phyloP scores from a whole-genome alignment of 1,284 basidiomycete species.

The Caloboletus firmus region DNA sequence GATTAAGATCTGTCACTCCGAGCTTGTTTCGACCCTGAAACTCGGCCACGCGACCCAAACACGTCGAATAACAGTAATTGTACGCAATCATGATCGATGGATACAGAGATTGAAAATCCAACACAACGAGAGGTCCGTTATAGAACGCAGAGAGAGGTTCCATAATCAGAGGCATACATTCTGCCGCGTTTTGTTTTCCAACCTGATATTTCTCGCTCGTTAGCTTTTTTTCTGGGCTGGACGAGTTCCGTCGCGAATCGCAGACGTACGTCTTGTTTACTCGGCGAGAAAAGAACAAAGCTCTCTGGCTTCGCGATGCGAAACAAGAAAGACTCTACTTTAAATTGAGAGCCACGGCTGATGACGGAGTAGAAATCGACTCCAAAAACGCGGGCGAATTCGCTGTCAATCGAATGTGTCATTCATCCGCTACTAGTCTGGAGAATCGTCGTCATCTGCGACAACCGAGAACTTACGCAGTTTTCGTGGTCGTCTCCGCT shows the following conservation, averaged over 20 bases:
- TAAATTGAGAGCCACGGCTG: conserved; percentile 94
- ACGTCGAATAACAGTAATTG: conserved; percentile 97
- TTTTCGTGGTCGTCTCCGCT: conserved; percentile 83
- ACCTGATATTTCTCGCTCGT: conserved; percentile 52
- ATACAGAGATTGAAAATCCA: conserved; percentile 96
- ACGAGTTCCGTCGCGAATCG: not conserved
- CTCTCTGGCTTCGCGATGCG: conserved; percentile 97
- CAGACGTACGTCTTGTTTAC: conserved; percentile 73
- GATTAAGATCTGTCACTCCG: conserved; percentile 77
- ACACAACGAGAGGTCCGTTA: conserved; percentile 65
- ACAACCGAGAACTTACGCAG: conserved; percentile 58
- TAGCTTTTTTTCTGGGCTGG: not conserved
- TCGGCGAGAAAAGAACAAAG: conserved; percentile 86
- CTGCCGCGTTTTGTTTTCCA: conserved; percentile 94
- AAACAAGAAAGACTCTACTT: conserved; percentile 98
- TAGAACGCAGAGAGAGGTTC: conserved; percentile 94
- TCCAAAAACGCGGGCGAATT: conserved; percentile 95
- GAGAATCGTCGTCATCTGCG: not conserved
- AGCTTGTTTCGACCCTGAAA: conserved; percentile 91
- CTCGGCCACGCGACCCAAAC: conserved; percentile 81
- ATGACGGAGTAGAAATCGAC: conserved; percentile 97
- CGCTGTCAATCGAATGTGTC: conserved; percentile 47
- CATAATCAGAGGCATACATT: conserved; percentile 92
- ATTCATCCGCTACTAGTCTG: not conserved
- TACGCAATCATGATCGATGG: conserved; percentile 99